Conservation (phyloP, 1,139 yeast species). For the Lodderomyces theae region DNA sequence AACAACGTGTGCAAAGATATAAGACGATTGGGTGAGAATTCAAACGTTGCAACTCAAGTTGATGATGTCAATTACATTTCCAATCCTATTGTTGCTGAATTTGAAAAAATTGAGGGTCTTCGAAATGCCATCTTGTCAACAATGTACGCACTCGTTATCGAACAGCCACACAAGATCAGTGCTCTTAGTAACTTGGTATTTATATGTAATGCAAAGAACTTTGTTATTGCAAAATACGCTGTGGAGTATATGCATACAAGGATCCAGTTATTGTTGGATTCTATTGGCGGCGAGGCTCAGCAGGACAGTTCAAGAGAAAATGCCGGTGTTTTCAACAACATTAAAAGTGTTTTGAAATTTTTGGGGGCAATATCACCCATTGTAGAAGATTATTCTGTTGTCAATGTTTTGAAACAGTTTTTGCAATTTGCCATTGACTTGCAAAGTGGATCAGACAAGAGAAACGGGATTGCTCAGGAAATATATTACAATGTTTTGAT, state of each 20-base stretch:
- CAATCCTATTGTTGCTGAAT: constrained; percentile 65
- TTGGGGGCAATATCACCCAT: constrained; percentile 64
- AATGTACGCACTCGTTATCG: constrained; percentile 66
- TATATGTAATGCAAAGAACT: constrained; percentile 64
- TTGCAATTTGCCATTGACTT: constrained; percentile 56
- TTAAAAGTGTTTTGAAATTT: constrained; percentile 71
- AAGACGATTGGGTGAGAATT: constrained; percentile 63
- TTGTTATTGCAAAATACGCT: constrained; percentile 66
- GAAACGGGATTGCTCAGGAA: constrained; percentile 66
- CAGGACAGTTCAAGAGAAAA: constrained; percentile 26
- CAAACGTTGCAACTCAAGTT: constrained; percentile 48
- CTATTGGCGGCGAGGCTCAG: constrained; percentile 8
- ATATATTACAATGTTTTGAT: constrained; percentile 62
- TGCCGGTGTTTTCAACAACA: constrained; percentile 68
- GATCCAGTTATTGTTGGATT: constrained; percentile 53
- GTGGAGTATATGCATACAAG: constrained; percentile 67
- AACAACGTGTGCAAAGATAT: constrained; percentile 53
- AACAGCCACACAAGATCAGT: constrained; percentile 88
- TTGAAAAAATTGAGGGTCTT: constrained; percentile 63
- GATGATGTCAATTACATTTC: constrained; percentile 68
- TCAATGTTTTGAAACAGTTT: constrained; percentile 52
- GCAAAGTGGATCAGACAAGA: constrained; percentile 38
- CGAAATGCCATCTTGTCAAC: constrained; percentile 61
- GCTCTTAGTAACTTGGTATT: constrained; percentile 69
- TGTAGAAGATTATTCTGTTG: constrained; percentile 51